Conservation (phyloP, 768 basidiomycete genomes). For the Mycena galericulata region DNA sequence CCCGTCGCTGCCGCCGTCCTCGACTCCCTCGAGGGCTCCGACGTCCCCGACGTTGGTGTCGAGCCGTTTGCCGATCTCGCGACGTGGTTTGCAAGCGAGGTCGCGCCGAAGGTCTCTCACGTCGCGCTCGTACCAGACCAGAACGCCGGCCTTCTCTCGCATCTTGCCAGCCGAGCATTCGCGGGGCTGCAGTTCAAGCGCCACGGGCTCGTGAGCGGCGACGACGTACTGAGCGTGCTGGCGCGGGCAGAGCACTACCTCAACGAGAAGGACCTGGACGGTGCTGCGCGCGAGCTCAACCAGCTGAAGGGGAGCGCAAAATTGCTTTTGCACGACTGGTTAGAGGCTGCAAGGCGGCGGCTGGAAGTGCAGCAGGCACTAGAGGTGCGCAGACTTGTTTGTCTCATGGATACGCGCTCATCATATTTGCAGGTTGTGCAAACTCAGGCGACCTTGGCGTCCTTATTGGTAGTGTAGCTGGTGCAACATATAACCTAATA, state of each 20-base stretch:
- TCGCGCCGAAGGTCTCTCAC: slow-evolving; percentile 84
- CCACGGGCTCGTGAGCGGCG: slow-evolving; percentile 81
- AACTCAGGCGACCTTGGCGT: slow-evolving; percentile 85
- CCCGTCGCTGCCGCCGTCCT: slow-evolving; percentile 73
- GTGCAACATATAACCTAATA: slow-evolving; percentile 41
- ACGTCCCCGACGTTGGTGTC: slow-evolving; percentile 83
- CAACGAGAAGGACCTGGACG: slow-evolving; percentile 93
- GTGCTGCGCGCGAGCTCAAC: slow-evolving; percentile 91
- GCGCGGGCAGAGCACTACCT: slow-evolving; percentile 91
- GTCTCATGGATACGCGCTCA: slow-evolving; percentile 11
- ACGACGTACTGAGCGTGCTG: slow-evolving; percentile 88
- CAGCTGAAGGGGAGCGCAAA: slow-evolving; percentile 88
- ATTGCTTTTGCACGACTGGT: slow-evolving; percentile 84
- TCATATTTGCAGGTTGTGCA: slow-evolving; percentile 73
- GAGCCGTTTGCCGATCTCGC: slow-evolving; percentile 92
- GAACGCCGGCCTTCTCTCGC: slow-evolving; percentile 89
- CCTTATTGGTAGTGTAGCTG: slow-evolving; percentile 77
- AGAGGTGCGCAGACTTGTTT: slow-evolving; percentile 64
- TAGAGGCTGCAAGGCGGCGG: slow-evolving; percentile 87
- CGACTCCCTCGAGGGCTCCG: slow-evolving; percentile 75
- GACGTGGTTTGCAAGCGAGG: slow-evolving; percentile 89
- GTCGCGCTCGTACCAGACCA: slow-evolving; percentile 95
- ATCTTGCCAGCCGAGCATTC: slow-evolving; percentile 83
- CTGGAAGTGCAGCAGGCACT: slow-evolving; percentile 94
- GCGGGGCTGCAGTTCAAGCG: slow-evolving; percentile 84